Percentiles rank a stretch among this genome's conserved stretches.
phyloP scores from a whole-genome alignment of 139 green algal genomes.

The Tetraselmis chui region DNA sequence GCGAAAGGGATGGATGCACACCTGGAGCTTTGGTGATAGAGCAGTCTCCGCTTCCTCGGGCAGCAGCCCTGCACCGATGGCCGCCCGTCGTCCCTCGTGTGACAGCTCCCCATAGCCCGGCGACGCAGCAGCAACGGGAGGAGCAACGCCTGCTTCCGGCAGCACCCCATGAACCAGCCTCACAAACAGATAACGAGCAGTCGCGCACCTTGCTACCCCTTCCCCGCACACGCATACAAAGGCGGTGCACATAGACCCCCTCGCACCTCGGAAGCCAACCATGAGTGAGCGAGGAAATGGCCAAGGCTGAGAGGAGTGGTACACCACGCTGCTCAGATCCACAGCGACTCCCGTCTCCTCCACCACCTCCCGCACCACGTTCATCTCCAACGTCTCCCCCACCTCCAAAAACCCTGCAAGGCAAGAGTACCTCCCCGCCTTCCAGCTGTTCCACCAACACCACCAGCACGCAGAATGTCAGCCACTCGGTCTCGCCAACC shows the following conservation, averaged over 20 bases:
- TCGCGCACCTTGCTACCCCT: too few relatives aligned
- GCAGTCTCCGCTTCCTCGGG: conserved; percentile 7
- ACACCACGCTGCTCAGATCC: conserved; percentile 30
- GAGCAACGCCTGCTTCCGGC: neutral
- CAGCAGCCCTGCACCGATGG: conserved; percentile 24
- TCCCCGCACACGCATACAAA: too few relatives aligned
- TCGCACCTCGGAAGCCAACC: conserved; percentile 58
- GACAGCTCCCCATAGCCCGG: neutral
- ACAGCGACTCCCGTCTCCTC: conserved; percentile 58
- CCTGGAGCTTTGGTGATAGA: neutral
- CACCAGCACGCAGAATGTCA: neutral
- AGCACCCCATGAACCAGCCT: too few relatives aligned
- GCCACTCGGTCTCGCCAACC: neutral
- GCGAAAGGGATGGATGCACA: neutral
- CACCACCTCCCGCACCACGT: conserved; percentile 58
- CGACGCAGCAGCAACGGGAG: neutral
- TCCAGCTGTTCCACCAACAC: neutral
- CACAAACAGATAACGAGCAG: too few relatives aligned
- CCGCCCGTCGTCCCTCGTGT: conserved; percentile 11
- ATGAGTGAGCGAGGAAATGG: conserved; percentile 81
- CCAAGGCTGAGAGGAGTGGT: conserved; percentile 75
- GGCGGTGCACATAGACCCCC: conserved; percentile 4
- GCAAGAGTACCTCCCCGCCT: conserved; percentile 38
- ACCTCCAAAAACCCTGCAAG: conserved; percentile 73
- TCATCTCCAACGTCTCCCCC: conserved; percentile 75